Evolutionary conservation across 495 filamentous ascomycete species (phyloP), one percentile per base, ranked within the genome.

Genomic region (Penicillium salamii): DNA sequence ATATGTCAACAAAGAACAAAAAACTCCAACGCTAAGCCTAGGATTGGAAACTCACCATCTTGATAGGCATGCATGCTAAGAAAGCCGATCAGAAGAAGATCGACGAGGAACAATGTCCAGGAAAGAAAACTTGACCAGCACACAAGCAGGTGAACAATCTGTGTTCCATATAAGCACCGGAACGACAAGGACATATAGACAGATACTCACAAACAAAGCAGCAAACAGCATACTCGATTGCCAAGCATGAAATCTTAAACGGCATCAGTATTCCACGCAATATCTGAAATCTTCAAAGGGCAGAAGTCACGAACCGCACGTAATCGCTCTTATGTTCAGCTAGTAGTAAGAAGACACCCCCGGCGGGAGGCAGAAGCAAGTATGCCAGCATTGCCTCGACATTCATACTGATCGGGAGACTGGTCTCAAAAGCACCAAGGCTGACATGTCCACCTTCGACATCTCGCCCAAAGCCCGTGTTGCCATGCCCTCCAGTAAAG

Each of bases 321-420:
- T 96, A 98, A 69, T 97, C 93, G 58, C 90, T 96, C 78, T 93
- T 92, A 58, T 90, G 81, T 78, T 98, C 93, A 50, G 90, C 54
- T 54, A 97, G 77, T 52, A 98, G 65, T 62, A 98, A 66, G 54
- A 96, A 68, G 9, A 96, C 88, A 21, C 84, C 88, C 21, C 92
- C 93, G 0, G 91, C 83, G 13, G 93, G 93, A 59, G 93, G 93
- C 15, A 95, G 68, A 50, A 85, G 77, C 55, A 97, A 63, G 68
- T 98, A 98, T 35, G 93, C 91, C 70, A 97, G 70, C 65, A 87
- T 87, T 14, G 93, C 93, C 74, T 97, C 93, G 56, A 90, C 83
- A 58, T 91, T 87, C 72, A 91, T 73, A 54, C 88, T 81, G 52
- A 93, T 81, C 0, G 89, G 90, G 14, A 89, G 79, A 64, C 88